These are phyloP conservation scores for Psilocybe tampanensis DNA, from an alignment of 768 basidiomycete species.

Conservation along the genomic window DNA sequence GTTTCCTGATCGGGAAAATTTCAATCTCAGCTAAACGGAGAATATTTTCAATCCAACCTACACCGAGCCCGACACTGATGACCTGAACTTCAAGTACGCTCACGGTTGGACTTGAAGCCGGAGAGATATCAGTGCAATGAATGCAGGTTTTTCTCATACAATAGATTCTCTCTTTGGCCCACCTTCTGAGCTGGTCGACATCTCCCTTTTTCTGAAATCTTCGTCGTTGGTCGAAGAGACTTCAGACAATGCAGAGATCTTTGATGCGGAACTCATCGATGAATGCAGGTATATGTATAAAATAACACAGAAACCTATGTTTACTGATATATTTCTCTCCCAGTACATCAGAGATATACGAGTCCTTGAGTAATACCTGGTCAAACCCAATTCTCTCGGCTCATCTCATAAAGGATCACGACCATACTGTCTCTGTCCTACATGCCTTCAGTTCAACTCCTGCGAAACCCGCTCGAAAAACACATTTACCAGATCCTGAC, in stretches of 20 bases:
- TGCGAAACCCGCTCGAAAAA: constrained; percentile 33
- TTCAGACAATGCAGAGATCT: not conserved
- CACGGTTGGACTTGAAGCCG: no score
- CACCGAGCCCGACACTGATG: no score
- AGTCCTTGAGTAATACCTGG: constrained; percentile 48
- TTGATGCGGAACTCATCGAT: constrained; percentile 28
- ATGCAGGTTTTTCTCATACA: constrained; percentile 27
- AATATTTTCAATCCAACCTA: no score
- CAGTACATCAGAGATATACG: constrained; percentile 57
- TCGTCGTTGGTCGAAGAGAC: constrained; percentile 6
- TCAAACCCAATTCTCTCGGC: constrained; percentile 58
- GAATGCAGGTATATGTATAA: constrained; percentile 43
- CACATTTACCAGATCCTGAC: constrained; percentile 36
- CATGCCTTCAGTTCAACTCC: constrained; percentile 29
- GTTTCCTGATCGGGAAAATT: no score
- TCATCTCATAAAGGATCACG: constrained; percentile 56
- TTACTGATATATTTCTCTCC: not conserved
- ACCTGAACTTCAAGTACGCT: no score
- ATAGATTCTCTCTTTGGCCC: constrained; percentile 65
- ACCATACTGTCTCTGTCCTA: constrained; percentile 41
- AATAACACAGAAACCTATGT: not conserved
- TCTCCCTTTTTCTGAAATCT: constrained; percentile 46
- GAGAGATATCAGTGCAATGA: constrained; percentile 20
- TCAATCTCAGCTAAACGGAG: no score
- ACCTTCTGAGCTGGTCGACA: constrained; percentile 54